These are phyloP conservation scores for Malassezia sp. DNA, from an alignment of 1,284 basidiomycete genomes.

Conservation along the genomic window DNA sequence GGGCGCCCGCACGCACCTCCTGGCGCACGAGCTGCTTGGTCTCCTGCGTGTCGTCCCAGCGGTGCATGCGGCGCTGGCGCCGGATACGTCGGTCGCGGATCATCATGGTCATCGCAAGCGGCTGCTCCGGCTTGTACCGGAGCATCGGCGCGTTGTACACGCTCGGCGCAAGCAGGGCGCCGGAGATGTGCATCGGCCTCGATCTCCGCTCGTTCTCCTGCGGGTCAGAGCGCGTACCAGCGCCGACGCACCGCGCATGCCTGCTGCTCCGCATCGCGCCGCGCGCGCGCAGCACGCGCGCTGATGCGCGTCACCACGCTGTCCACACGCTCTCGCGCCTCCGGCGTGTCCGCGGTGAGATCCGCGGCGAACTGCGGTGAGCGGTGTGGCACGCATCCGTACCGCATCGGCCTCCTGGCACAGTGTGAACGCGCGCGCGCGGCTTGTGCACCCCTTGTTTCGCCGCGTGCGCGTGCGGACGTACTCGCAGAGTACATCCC, in stretches of 20 bases:
- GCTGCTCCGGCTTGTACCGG: slow-evolving; percentile 42
- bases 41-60: slow-evolving; percentile 22
- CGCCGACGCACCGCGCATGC: no score
- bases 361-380: no score
- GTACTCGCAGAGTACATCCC: neutral
- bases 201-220: no score
- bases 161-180: slow-evolving; percentile 33
- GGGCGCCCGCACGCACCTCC: slow-evolving; percentile 12
- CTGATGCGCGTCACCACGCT: no score
- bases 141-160: slow-evolving; percentile 35
- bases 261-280: no score
- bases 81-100: slow-evolving; percentile 28
- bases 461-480: neutral
- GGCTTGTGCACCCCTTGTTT: neutral
- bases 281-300: no score
- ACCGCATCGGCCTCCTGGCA: no score
- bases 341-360: no score
- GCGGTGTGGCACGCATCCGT: no score
- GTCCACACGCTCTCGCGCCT: no score
- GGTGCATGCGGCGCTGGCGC: slow-evolving; percentile 19
- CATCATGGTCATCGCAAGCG: slow-evolving; percentile 36
- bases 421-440: no score
- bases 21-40: neutral
- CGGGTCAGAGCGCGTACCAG: no score
- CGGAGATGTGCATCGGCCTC: slow-evolving; percentile 11